These are phyloP conservation scores for Wallacemonas rigidus DNA, from an alignment of 208 protist genomes.

Conservation along the genomic window DNA sequence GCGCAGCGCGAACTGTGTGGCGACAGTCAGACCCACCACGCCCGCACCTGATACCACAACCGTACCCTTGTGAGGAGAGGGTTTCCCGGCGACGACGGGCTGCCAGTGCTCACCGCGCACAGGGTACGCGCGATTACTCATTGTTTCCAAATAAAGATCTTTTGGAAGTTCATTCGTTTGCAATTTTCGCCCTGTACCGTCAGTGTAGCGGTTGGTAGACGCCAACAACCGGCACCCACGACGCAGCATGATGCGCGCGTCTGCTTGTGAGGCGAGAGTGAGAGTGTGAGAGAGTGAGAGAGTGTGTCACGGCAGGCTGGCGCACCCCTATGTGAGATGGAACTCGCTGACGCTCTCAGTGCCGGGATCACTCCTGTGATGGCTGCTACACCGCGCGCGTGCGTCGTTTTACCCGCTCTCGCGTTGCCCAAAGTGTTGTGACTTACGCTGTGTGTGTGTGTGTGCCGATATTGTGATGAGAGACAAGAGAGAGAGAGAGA, in stretches of 20 bases:
- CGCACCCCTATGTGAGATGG: too few species aligned
- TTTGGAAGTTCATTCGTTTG: constrained; percentile 54
- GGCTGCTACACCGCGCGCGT: too few species aligned
- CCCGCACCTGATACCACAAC: constrained; percentile 87
- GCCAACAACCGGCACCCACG: constrained; percentile 46
- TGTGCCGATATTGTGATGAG: too few species aligned
- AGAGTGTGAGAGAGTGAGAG: too few species aligned
- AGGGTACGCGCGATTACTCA: constrained; percentile 90
- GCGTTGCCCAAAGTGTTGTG: too few species aligned
- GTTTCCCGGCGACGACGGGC: constrained; percentile 57
- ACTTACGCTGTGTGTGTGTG: too few species aligned
- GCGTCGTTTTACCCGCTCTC: too few species aligned
- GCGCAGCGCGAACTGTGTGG: constrained; percentile 67
- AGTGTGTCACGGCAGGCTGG: too few species aligned
- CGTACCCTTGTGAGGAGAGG: constrained; percentile 83
- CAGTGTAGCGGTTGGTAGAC: constrained; percentile 88
- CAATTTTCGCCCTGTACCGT: constrained; percentile 75
- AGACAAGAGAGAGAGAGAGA: too few species aligned
- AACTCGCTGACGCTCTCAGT: too few species aligned
- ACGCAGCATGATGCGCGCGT: constrained; percentile 39
- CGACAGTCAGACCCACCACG: constrained; percentile 76
- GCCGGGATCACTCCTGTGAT: too few species aligned
- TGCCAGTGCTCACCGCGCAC: constrained; percentile 79
- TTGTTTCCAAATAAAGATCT: constrained; percentile 76
- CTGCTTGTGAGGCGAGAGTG: too few species aligned